Base-by-base conservation (phyloP, 345 rosid genomes). In the Chamaenerion angustifolium region DNA sequence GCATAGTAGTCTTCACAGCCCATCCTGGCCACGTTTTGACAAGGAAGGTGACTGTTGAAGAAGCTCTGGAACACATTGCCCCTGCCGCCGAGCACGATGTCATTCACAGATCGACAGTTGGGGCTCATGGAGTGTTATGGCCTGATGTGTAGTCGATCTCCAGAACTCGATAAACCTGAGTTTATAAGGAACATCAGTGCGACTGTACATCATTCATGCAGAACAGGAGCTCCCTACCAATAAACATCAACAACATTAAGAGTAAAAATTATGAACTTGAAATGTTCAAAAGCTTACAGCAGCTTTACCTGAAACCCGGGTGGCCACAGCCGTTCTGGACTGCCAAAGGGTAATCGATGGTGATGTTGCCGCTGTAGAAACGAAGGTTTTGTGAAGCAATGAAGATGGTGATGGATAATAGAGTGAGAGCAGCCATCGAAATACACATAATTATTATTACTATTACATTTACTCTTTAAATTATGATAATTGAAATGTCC, bases 21-120 rank as follows among this genome's bases (percentile, higher is more conserved):
- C 95, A 84, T 87, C 0, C 93, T 93, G 0, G 96, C 83, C 17
- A 92, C 83, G 23, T 92, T 92, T 45, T 78, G 72, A 48, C 95
- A 92, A 0, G 98, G 93, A 45, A 86, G 16, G 57, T 82, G 95
- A 75, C 72, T 74, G 48, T 62, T 81, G 0, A 96, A 93, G 66
- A 90, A 86, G 0, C 96, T 93, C 49, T 79, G 83, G 76, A 87
- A 92, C 47, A 96, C 95, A 54, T 92, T 92, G 12, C 93, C 96
- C 56, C 57, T 76, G 48, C 82, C 61, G 1, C 95, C 95, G 0
- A 92, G 85, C 40, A 79, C 72, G 18, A 83, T 71, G 53, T 76
- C 60, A 56, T 75, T n/a, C 67, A 37, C 96, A 90, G 0, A 68
- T 87, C 10, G 96, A 86, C 68, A 86, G 59, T 74, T 82, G 95